A percentile compares a stretch with the other conserved stretches of the same genome.
These are phyloP conservation scores for Colletotrichum sp. DNA, from an alignment of 2,329 filamentous ascomycete genomes.

Conservation along the genomic window DNA sequence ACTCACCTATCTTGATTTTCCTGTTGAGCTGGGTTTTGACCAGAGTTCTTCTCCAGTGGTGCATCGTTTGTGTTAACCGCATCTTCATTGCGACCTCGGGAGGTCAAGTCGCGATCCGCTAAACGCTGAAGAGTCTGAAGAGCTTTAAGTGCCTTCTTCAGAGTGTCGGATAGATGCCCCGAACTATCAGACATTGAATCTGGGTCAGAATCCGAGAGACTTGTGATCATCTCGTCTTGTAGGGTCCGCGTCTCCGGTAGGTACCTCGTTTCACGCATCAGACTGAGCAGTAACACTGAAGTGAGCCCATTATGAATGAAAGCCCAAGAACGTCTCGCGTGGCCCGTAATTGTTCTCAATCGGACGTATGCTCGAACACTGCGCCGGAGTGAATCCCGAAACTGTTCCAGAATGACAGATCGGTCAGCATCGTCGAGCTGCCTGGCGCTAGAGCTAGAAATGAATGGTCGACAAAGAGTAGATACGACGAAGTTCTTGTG, in stretches of 20 bases:
- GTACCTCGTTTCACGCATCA: conserved; percentile 15
- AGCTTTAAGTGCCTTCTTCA: not conserved
- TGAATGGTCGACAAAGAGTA: conserved; percentile 6
- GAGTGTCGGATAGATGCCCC: not conserved
- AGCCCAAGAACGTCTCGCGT: conserved; percentile 15
- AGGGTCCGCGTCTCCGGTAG: not conserved
- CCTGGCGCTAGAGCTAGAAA: not conserved
- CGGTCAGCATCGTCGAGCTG: rapidly evolving
- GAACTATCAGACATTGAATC: not conserved
- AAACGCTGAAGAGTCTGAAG: not conserved
- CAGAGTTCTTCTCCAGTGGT: rapidly evolving
- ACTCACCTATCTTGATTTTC: not conserved
- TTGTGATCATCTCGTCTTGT: not conserved
- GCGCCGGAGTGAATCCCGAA: conserved; percentile 1
- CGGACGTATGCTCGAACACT: conserved; percentile 12
- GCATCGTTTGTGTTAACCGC: not conserved
- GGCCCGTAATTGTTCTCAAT: conserved; percentile 3
- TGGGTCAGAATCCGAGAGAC: not conserved
- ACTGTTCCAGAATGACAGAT: not conserved
- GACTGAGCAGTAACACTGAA: conserved; percentile 1
- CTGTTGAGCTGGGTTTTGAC: not conserved
- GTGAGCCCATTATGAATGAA: conserved; percentile 18
- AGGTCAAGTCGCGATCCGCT: not conserved
- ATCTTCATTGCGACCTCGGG: not conserved
- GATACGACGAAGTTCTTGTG: conserved; percentile 14